phyloP scores from a whole-genome alignment of 306 rosid genomes.

The Malus sylvestris region DNA sequence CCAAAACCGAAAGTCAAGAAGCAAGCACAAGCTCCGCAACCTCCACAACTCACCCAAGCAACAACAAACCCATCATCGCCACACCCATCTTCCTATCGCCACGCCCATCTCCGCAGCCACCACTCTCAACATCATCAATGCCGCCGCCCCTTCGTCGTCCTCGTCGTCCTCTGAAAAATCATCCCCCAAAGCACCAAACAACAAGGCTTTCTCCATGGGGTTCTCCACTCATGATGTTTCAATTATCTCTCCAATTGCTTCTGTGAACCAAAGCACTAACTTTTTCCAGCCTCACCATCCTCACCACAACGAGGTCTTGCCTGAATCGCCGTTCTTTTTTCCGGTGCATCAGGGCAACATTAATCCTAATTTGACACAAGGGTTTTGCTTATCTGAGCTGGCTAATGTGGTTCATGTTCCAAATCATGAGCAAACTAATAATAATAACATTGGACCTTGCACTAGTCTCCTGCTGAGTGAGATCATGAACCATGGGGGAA shows the following conservation, averaged over 20 bases:
- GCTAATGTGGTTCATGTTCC: slow-evolving; percentile 31
- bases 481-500: slow-evolving; percentile 37
- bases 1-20: slow-evolving; percentile 89
- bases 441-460: slow-evolving; percentile 32
- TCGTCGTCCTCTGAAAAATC: slow-evolving; percentile 76
- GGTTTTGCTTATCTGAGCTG: slow-evolving; percentile 68
- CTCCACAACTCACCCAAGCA: slow-evolving; percentile 9
- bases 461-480: slow-evolving; percentile 61
- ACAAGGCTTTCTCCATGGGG: slow-evolving; percentile 35
- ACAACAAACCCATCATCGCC: slow-evolving; percentile 16
- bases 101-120: slow-evolving; percentile 12
- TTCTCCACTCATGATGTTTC: slow-evolving; percentile 40
- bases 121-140: not conserved
- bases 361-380: slow-evolving; percentile 28
- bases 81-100: slow-evolving; percentile 13
- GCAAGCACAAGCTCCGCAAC: slow-evolving; percentile 96
- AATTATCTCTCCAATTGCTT: slow-evolving; percentile 36
- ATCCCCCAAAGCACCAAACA: slow-evolving; percentile 39
- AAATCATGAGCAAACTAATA: slow-evolving; percentile 17
- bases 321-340: slow-evolving; percentile 47
- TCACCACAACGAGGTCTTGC: slow-evolving; percentile 21
- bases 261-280: slow-evolving; percentile 29
- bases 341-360: slow-evolving; percentile 19
- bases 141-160: slow-evolving; percentile 33
- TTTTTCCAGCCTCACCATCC: slow-evolving; percentile 28